A percentile compares a stretch with the other conserved stretches of the same genome.
Conservation (phyloP, 345 rosid genomes). For the Combretum micranthum region DNA sequence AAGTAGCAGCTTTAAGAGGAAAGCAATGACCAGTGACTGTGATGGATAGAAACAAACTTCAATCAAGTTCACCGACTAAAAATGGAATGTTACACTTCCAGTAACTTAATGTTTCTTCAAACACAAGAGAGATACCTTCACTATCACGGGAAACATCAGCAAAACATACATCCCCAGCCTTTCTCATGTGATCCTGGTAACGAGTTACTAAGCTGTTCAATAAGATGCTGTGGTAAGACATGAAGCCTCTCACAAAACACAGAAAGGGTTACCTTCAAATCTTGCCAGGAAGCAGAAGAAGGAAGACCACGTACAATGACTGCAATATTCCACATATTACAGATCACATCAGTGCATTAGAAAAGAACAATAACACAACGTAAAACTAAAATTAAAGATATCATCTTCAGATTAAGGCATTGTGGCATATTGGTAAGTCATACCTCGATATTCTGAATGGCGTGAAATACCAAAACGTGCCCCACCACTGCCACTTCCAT, state of each 20-base stretch:
- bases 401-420: neutral
- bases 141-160: slow-evolving; percentile 88
- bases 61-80: too few relatives aligned
- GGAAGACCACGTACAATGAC: slow-evolving; percentile 82
- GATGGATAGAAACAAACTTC: too few relatives aligned
- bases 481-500: slow-evolving; percentile 26
- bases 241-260: neutral
- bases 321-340: slow-evolving; percentile 17
- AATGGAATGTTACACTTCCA: too few relatives aligned
- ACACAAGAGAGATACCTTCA: slow-evolving; percentile 41
- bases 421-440: neutral
- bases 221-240: neutral
- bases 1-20: too few relatives aligned
- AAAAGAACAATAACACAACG: neutral
- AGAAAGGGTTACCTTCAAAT: slow-evolving; percentile 59
- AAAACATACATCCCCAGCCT: slow-evolving; percentile 95
- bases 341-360: neutral
- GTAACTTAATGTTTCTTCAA: neutral
- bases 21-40: too few relatives aligned
- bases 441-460: slow-evolving; percentile 95
- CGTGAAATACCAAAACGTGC: slow-evolving; percentile 59
- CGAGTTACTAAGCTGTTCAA: slow-evolving; percentile 5
- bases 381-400: neutral
- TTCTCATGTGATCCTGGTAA: slow-evolving; percentile 90
- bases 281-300: slow-evolving; percentile 98